Evolutionary conservation across 1,284 basidiomycete genomes (phyloP), one percentile per base, ranked within the genome.

Genomic region (Tremellales sp.): DNA sequence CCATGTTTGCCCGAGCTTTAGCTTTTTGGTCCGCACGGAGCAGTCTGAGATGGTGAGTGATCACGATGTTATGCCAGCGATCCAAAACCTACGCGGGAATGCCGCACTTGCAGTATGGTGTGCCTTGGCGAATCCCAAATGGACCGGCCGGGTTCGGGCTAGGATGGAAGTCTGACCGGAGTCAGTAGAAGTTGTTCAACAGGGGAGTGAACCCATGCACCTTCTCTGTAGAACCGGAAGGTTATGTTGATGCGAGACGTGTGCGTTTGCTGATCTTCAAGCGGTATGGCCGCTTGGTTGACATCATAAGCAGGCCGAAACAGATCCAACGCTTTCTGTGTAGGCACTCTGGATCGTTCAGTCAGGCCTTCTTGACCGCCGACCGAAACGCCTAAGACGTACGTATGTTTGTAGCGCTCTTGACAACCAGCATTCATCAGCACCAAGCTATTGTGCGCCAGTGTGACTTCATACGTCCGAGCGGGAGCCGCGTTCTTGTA

Each of bases 361-460:
- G 25, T 22, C 35, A 37, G 46, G 8, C 10, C n/a, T 8, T 22
- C 21, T 10, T 36, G 40, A n/a, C 22, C 13, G 2, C 13, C 27
- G 7, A 27, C 15, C 25, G 17, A 10, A 19, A n/a, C 8, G n/a
- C 8, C 17, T 81, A 8, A 15, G 29, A 56, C 70, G 56, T 46
- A 72, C 70, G 69, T 73, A 54, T 78, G 76, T 56, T 96, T 96
- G 77, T 85, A 97, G 19, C 79, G 78, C 71, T 97, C 91, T 76
- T 97, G 92, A 54, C 84, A 86, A 1, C 86, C 85, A 0, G 87
- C 87, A 58, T 92, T 87, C 92, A 97, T 97, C 60, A 94, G 86
- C n/a, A 82, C 78, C 56, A 91, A 84, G 24, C 86, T 88, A 66
- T 96, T 96, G 64, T 96, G 91, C 4, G 81, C 72, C 22, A 96